Evolutionary conservation across 345 rosid species (phyloP), one percentile per base, ranked within the genome.

Genomic region (Citrus maxima): DNA sequence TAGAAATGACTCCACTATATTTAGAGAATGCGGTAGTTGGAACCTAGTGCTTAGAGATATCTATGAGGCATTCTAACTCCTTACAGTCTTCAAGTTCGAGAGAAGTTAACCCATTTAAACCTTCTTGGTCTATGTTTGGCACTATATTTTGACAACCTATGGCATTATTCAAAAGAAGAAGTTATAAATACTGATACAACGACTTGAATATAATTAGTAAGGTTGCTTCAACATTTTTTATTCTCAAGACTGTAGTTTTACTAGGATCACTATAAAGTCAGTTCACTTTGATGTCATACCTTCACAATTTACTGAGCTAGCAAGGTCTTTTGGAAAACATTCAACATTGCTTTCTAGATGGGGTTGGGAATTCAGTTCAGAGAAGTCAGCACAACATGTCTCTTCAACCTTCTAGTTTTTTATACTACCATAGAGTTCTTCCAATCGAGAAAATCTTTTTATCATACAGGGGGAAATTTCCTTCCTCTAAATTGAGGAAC

Each of bases 51-150:
- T 49, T 51, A 25, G 64, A 18, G 6, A 51, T 28, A 67, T 70
- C 76, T 40, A 59, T 10, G 2, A 80, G 46, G 70, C 78, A 74
- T 66, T 56, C 51, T 64, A 80, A 59, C 12, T 56, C 61, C 4
- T 10, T 10, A 0, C 34, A 80, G n/a, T 24, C 21, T 4, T 6
- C 0, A 3, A 80, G n/a, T 22, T 12, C 7, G 37, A 74, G 79
- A 24, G 13, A 54, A 9, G 19, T 51, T 49, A 76, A 54, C 22
- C n/a, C 55, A 54, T 67, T 54, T 2, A 76, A 67, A 34, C 65
- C 73, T 9, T 9, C 32, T 67, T 22, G 46, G 32, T 27, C 63
- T 3, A 76, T 66, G 13, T 8, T 25, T 22, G 55, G 55, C 3
- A 76, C 46, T 4, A 76, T 76, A 35, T 55, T 49, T 32, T 37